Evolutionary conservation across 768 basidiomycete species (phyloP).

Genomic region (Fomitopsis pulvina): DNA sequence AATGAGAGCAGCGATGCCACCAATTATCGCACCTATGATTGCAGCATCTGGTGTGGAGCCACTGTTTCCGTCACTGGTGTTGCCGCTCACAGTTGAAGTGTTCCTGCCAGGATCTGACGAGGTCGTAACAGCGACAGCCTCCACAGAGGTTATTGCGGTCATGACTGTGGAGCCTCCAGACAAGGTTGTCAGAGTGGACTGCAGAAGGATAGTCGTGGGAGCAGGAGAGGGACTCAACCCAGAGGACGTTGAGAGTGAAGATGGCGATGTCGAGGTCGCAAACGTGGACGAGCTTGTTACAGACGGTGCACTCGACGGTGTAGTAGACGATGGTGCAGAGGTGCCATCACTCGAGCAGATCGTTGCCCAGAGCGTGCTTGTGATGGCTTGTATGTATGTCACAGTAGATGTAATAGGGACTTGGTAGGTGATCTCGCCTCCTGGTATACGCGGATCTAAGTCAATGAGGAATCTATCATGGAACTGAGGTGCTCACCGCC

Average conservation of each 20-base stretch:
- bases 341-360: slow-evolving; percentile 7
- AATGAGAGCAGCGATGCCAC: neutral
- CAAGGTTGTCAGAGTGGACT: neutral
- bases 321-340: neutral
- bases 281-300: neutral
- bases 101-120: neutral
- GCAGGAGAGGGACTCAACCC: neutral
- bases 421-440: slow-evolving; percentile 7
- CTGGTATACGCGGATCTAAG: neutral
- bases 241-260: neutral
- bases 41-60: neutral
- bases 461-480: neutral
- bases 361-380: slow-evolving; percentile 16
- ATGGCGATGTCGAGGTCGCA: neutral
- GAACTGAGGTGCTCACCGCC: slow-evolving; percentile 1
- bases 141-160: neutral
- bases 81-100: neutral
- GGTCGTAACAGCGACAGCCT: neutral
- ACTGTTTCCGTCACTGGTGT: neutral
- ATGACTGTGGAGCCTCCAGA: neutral
- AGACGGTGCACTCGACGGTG: too few species aligned
- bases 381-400: slow-evolving; percentile 8
- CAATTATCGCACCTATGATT: neutral
- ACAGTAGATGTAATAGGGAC: slow-evolving; percentile 14
- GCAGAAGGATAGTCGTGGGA: neutral